phyloP scores from a whole-genome alignment of 176 grass and related monocot genomes.

The Triticum aestivum region IWGSC_CS_RefSeq_v2.1 NC_057814.1:298406829-298407328 shows the following conservation, averaged over 20 bases:
- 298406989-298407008: not conserved
- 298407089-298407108: not conserved
- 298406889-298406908: not conserved
- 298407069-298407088: not conserved
- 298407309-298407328: slow-evolving; percentile 39
- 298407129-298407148: not conserved
- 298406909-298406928: not conserved
- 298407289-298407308: slow-evolving; percentile 56
- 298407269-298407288: slow-evolving; percentile 91
- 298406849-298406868: slow-evolving; percentile 26
- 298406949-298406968: not conserved
- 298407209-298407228: slow-evolving; percentile 34
- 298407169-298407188: not conserved
- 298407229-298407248: not conserved
- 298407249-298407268: slow-evolving; percentile 74
- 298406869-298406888: not conserved
- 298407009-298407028: slow-evolving; percentile 4
- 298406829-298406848: slow-evolving; percentile 85
- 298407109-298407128: not conserved
- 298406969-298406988: not conserved
- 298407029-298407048: not conserved
- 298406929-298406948: not conserved
- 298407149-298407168: not conserved
- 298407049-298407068: too few relatives aligned
- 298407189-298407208: not conserved